Evolutionary conservation across 306 rosid species (phyloP), one percentile per base, ranked within the genome.

Genomic region (Abrus precatorius): DNA sequence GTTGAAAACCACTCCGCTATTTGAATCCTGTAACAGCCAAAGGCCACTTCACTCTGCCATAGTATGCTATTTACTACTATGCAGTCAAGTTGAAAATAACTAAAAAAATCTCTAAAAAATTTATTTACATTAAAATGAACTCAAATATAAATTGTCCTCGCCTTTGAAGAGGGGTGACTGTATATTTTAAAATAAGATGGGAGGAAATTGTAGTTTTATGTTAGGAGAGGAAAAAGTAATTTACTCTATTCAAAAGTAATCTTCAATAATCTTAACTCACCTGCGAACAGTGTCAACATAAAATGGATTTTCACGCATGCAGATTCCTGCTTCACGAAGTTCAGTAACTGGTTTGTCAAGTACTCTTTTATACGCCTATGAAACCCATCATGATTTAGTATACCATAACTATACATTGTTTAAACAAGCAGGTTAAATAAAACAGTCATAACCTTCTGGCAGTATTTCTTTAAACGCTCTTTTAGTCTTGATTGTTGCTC

Each of bases 271-370:
- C 82, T 72, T 75, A 82, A 76, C 75, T 78, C 90, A 93, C 99
- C 99, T 95, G 76, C 99, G 97, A 78, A 95, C 98, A 82, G 99
- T 93, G 85, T 95, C 98, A 86, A 93, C 93, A 87, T 95, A 95
- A 85, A 95, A 95, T 82, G 99, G 90, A 88, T 95, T 95, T 86
- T 95, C 99, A 72, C 96, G 94, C 99, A 95, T 95, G 92, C 99
- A 95, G 77, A 95, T 90, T 77, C 97, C 98, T 63, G 98, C 98
- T 88, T 93, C 99, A 56, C 98, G 98, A 62, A 93, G 83, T 86
- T 95, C 98, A 66, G 90, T 88, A 78, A 93, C 90, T 53, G 99
- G 97, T 84, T 95, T 95, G 84, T 93, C 93, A 72, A 91, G 93
- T 69, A 93, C 99, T 14, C 99, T 90, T 86, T 90, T 95, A 83